A percentile compares a stretch with the other conserved stretches of the same genome.
Evolutionary conservation across 1,139 yeast genomes (phyloP).

Genomic region (Geotrichum reessii): DNA sequence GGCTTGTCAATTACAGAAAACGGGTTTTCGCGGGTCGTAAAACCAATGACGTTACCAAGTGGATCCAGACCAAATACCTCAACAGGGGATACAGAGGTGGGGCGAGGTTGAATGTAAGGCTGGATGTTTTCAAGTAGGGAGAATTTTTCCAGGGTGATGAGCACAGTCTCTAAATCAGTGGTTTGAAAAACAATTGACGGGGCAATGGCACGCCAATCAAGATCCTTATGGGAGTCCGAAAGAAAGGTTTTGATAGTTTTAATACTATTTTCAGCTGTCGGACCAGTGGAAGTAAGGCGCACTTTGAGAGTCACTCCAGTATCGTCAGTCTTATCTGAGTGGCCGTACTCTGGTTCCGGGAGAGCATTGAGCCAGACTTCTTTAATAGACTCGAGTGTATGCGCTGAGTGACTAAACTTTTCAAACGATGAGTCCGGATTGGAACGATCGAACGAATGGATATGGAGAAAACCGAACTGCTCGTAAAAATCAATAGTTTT

Average conservation of each 20-base stretch:
- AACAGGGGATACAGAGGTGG: constrained; percentile 35
- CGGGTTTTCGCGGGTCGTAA: constrained; percentile 40
- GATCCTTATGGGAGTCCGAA: constrained; percentile 13
- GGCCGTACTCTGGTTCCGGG: constrained; percentile 19
- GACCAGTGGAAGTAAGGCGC: constrained; percentile 27
- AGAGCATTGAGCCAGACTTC: constrained; percentile 31
- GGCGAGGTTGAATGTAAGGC: constrained; percentile 31
- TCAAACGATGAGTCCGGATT: constrained; percentile 26
- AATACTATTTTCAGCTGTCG: constrained; percentile 18
- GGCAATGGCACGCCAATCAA: constrained; percentile 38
- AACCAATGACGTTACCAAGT: constrained; percentile 54
- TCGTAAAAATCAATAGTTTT: constrained; percentile 50
- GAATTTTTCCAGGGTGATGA: constrained; percentile 14
- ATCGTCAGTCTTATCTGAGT: constrained; percentile 30
- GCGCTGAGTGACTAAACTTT: constrained; percentile 28
- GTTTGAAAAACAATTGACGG: constrained; percentile 35
- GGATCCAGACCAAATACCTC: constrained; percentile 56
- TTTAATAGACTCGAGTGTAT: constrained; percentile 26
- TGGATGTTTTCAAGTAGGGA: constrained; percentile 17
- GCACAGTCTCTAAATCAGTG: constrained; percentile 25
- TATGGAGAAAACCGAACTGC: constrained; percentile 51
- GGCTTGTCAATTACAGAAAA: constrained; percentile 27
- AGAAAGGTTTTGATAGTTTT: constrained; percentile 8
- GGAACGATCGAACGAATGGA: constrained; percentile 39
- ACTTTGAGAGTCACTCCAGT: constrained; percentile 33